phyloP scores from a whole-genome alignment of 805 yeast genomes.

The Monosporozyma siamensis region DNA sequence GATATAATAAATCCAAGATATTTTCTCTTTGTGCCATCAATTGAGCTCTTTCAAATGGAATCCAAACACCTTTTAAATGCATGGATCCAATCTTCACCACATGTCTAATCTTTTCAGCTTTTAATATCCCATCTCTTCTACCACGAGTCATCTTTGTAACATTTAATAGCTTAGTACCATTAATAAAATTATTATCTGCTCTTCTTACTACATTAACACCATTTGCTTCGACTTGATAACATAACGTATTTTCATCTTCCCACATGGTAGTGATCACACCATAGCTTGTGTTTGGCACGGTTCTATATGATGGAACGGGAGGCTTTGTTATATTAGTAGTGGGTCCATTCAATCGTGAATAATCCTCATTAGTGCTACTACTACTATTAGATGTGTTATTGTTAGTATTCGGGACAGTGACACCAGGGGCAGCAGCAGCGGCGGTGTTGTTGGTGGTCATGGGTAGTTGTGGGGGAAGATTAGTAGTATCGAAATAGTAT shows the following conservation, averaged over 20 bases:
- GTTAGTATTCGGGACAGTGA: background rate
- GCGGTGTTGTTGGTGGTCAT: too few relatives aligned
- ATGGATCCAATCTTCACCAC: conserved; percentile 81
- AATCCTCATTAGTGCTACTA: too few relatives aligned
- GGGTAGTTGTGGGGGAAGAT: too few relatives aligned
- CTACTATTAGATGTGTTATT: background rate
- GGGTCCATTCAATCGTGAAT: background rate
- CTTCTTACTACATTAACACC: conserved; percentile 74
- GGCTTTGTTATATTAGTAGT: background rate
- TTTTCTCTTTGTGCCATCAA: conserved; percentile 77
- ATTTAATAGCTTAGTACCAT: conserved; percentile 73
- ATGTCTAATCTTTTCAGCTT: conserved; percentile 65
- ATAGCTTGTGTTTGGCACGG: conserved; percentile 4
- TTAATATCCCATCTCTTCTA: conserved; percentile 73
- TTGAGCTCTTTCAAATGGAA: conserved; percentile 74
- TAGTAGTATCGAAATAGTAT: conserved; percentile 1
- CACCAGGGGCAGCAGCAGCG: conserved; percentile 1
- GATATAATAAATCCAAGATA: conserved; percentile 55
- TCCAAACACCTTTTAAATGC: conserved; percentile 88
- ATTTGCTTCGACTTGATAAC: conserved; percentile 79
- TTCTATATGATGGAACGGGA: background rate
- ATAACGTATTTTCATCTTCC: conserved; percentile 80
- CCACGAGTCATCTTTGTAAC: conserved; percentile 87
- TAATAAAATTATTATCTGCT: conserved; percentile 78
- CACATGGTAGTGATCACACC: conserved; percentile 77